Conservation (phyloP, 345 rosid genomes). For the Moricandia moricandioides region DNA sequence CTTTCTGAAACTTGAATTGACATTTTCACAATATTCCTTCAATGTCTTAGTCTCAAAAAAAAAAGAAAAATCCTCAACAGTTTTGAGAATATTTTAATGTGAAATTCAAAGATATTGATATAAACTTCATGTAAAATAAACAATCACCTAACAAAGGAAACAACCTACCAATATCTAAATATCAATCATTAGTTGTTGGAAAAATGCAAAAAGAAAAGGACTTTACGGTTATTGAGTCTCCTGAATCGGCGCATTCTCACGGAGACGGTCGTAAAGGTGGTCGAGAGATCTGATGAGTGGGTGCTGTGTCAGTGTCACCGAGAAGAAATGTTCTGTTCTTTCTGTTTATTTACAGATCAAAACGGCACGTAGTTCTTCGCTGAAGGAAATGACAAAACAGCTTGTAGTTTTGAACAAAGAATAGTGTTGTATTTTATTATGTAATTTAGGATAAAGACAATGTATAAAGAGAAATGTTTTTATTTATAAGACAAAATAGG, state of each 20-base stretch:
- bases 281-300: constrained; percentile 5
- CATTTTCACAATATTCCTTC: not conserved
- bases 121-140: not conserved
- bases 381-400: not conserved
- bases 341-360: not conserved
- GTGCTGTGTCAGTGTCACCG: not conserved
- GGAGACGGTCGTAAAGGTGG: not conserved
- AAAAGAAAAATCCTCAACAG: no score
- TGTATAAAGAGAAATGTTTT: no score
- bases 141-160: not conserved
- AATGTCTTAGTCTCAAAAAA: no score
- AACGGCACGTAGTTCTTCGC: constrained; percentile 12
- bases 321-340: not conserved
- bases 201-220: not conserved
- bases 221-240: not conserved
- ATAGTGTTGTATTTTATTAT: no score
- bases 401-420: not conserved
- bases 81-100: not conserved
- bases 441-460: not conserved
- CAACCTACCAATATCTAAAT: no score
- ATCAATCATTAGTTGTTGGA: not conserved
- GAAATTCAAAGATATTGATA: not conserved
- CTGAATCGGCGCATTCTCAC: not conserved
- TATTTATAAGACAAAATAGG: not conserved
- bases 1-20: not conserved